Evolutionary conservation across 352 stramenopile genomes (phyloP), one percentile per base, ranked within the genome.

Genomic region (Globisporangium takayamanum): DNA sequence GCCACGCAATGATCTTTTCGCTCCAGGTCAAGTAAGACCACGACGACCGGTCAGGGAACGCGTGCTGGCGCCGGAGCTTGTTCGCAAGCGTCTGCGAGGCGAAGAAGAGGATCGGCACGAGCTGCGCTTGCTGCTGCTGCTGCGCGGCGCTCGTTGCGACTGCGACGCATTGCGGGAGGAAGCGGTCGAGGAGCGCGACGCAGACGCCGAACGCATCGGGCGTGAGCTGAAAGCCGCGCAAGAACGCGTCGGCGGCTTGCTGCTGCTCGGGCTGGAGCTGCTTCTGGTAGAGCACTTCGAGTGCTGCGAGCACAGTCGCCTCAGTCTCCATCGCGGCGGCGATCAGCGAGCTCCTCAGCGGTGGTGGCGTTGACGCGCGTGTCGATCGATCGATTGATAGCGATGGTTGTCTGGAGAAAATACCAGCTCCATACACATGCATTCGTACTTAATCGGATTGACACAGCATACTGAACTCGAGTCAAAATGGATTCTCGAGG

Each of bases 21-120:
- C 65, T 72, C 81, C 78, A 88, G 25, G 57, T 59, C 18, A 62
- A 55, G 39, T 76, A 64, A 53, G 69, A 72, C 50, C 53, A 69
- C 39, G 58, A 20, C 36, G 44, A 49, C 5, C 37, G 51, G 37
- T 36, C 69, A 0, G 71, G 72, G 58, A 85, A 66, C 59, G 62
- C 61, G 37, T 79, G 70, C 47, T 88, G 73, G 22, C 80, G 78
- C 5, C 83, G 78, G 18, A 93, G 58, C 63, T 92, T 91, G 68
- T 78, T 90, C n/a, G 81, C 80, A 51, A 93, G 71, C 63, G 84
- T 93, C 72, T 93, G 84, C 18, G 84, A 70, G 22, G 84, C 73
- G 66, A 93, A 93, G 67, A 92, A 93, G 26, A 88, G 66, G 22
- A 81, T 67, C 14, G 82, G 79, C 14, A 86, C 65, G 42, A 58